Evolutionary conservation across 2,329 filamentous ascomycete species (phyloP), one percentile per base, ranked within the genome.

Genomic region (Fusarium tanahbumbuense): DNA sequence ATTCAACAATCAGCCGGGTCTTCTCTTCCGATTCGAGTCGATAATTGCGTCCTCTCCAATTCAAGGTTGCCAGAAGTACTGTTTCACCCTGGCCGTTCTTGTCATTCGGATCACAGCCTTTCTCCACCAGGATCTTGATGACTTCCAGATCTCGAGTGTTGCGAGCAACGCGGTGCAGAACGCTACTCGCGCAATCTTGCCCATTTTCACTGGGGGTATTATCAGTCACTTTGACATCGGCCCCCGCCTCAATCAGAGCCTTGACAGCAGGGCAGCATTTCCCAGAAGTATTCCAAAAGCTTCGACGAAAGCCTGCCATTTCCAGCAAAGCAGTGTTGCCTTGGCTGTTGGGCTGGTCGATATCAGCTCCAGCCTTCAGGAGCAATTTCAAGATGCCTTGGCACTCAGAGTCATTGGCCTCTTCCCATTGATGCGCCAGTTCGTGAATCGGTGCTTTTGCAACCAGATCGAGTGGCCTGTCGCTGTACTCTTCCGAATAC

Each of bases 51-150:
- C 11, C 22, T 6, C 15, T n/a, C 6, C 28, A 22, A 8, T 25
- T 8, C 11, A 72, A n/a, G 11, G 20, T 45, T 4, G 12, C 12
- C 4, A 61, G 23, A 9, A 73, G 46, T 7, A 60, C 10, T 8
- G 64, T 62, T 13, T 37, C 18, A 4, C 63, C 59, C 3, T 12
- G 0, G 2, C 5, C 20, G 3, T 34, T 41, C 37, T 28, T 50
- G 18, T 58, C 40, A n/a, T 67, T 67, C 6, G 44, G 48, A n/a
- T 73, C 53, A 20, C 48, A 55, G 8, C 72, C 71, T 23, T 56
- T 44, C 15, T 73, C 46, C 3, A 73, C 37, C 8, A 74, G 57
- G 16, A 71, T 53, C 11, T 52, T 46, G 2, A 73, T 34, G 8
- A 30, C 48, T 4, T 70, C 46, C 6, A 55, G 20, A 15, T 60